Evolutionary conservation across 768 basidiomycete genomes (phyloP).

Genomic region (Macrolepiota fuliginosa): DNA sequence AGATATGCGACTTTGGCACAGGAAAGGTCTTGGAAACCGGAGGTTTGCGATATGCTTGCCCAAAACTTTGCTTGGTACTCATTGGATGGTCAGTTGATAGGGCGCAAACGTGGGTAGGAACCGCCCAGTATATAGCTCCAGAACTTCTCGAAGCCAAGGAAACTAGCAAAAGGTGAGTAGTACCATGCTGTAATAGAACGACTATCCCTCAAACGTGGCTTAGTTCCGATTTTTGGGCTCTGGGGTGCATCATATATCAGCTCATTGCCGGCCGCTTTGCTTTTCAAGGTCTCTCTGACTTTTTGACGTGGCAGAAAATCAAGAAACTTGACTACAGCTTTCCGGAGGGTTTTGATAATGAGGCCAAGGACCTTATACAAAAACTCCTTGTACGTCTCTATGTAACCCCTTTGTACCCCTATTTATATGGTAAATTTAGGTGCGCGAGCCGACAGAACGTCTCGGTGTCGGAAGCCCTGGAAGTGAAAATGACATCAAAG

Average conservation of each 20-base stretch:
- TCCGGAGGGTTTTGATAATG: constrained; percentile 80
- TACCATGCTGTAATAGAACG: background rate
- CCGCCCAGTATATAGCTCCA: constrained; percentile 25
- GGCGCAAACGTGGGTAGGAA: constrained; percentile 31
- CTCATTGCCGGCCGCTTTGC: constrained; percentile 90
- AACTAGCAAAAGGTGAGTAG: constrained; percentile 69
- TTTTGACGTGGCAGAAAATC: constrained; percentile 94
- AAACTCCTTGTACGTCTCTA: constrained; percentile 62
- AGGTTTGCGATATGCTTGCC: constrained; percentile 5
- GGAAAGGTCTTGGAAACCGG: constrained; percentile 8
- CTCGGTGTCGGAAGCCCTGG: constrained; percentile 42
- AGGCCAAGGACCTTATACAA: constrained; percentile 78
- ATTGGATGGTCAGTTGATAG: constrained; percentile 20
- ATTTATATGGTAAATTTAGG: constrained; percentile 28
- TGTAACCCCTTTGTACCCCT: background rate
- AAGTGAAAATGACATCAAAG: constrained; percentile 12
- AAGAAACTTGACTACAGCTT: constrained; percentile 84
- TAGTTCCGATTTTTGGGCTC: constrained; percentile 94
- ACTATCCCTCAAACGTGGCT: constrained; percentile 14
- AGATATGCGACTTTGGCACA: constrained; percentile 98
- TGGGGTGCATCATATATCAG: constrained; percentile 93
- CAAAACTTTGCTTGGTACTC: background rate
- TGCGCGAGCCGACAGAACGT: constrained; percentile 55
- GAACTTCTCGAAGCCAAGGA: constrained; percentile 65
- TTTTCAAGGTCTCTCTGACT: constrained; percentile 89